These are phyloP conservation scores for Arachis monticola DNA, from an alignment of 331 rosid genomes.

Conservation along the genomic window DNA sequence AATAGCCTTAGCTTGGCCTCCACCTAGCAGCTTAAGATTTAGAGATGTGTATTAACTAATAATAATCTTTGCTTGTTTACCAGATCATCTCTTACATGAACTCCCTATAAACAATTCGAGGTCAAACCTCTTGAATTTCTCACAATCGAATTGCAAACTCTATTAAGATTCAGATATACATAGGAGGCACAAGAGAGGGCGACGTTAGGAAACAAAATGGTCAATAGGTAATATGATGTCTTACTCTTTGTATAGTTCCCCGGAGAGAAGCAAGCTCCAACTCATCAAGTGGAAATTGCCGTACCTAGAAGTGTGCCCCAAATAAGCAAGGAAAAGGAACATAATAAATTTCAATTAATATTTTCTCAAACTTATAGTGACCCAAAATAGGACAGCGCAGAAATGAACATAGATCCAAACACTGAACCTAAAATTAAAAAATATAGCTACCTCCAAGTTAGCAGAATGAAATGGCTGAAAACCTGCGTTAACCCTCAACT, in stretches of 20 bases:
- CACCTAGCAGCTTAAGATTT: slow-evolving; percentile 23
- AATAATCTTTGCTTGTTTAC: not conserved
- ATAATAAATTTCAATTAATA: slow-evolving; percentile 3
- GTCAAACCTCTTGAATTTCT: slow-evolving; percentile 18
- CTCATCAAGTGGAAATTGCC: slow-evolving; percentile 85
- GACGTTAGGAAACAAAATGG: slow-evolving; percentile 26
- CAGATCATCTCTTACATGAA: not conserved
- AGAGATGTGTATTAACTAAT: slow-evolving; percentile 27
- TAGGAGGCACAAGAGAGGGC: not conserved
- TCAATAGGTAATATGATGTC: slow-evolving; percentile 25
- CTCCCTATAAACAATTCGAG: slow-evolving; percentile 4
- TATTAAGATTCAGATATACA: slow-evolving; percentile 30
- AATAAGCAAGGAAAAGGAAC: slow-evolving; percentile 15
- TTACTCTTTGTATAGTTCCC: slow-evolving; percentile 91
- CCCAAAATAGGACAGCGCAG: slow-evolving; percentile 31
- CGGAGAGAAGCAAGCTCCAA: slow-evolving; percentile 90
- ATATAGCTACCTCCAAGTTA: slow-evolving; percentile 76
- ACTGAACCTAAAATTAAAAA: slow-evolving; percentile 12
- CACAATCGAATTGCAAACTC: not conserved
- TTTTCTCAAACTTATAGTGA: slow-evolving; percentile 5
- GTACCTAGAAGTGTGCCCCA: slow-evolving; percentile 55
- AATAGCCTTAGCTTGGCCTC: slow-evolving; percentile 1
- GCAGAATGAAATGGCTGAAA: slow-evolving; percentile 79
- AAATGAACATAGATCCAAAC: slow-evolving; percentile 30
- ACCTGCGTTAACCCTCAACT: slow-evolving; percentile 67